Evolutionary conservation across 192 early-diverging fungal genomes (phyloP).

Genomic region (Linnemannia schmuckeri): DNA sequence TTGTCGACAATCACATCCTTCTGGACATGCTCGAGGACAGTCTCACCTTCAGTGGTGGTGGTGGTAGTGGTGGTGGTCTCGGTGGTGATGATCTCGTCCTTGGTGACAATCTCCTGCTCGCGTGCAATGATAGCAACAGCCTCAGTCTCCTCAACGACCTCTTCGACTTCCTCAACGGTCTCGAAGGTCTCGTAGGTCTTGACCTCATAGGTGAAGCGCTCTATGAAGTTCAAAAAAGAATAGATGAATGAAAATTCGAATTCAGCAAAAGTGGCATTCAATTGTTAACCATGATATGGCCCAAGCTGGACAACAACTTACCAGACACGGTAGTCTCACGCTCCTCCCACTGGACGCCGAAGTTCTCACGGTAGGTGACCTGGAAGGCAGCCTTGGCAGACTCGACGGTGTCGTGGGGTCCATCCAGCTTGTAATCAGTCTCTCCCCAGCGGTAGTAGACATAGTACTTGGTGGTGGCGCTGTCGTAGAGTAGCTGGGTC

Average conservation of each 20-base stretch:
- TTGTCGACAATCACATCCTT: not conserved
- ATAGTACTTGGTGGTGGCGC: not conserved
- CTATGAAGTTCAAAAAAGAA: not conserved
- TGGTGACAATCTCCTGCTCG: too few relatives aligned
- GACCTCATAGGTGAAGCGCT: conserved; percentile 16
- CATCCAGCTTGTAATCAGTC: conserved; percentile 18
- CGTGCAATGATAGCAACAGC: too few relatives aligned
- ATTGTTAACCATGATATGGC: too few relatives aligned
- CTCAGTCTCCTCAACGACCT: too few relatives aligned
- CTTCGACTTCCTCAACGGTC: too few relatives aligned
- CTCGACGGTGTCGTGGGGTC: conserved; percentile 13
- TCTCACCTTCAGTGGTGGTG: not conserved
- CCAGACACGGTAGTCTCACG: conserved; percentile 18
- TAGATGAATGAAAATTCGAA: too few relatives aligned
- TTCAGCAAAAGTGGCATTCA: too few relatives aligned
- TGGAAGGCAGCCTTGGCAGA: conserved; percentile 14
- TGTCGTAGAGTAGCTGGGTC: conserved; percentile 14
- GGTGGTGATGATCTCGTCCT: conserved; percentile 16
- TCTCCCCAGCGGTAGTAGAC: conserved; percentile 22
- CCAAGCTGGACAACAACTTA: too few relatives aligned
- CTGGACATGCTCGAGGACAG: not conserved
- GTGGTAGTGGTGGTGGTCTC: not conserved
- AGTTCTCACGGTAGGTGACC: conserved; percentile 13
- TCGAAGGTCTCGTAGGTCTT: conserved; percentile 38
- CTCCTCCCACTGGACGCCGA: not conserved